Base-by-base conservation (phyloP, 1,284 basidiomycete genomes). In the Ganoderma resinaceum region DNA sequence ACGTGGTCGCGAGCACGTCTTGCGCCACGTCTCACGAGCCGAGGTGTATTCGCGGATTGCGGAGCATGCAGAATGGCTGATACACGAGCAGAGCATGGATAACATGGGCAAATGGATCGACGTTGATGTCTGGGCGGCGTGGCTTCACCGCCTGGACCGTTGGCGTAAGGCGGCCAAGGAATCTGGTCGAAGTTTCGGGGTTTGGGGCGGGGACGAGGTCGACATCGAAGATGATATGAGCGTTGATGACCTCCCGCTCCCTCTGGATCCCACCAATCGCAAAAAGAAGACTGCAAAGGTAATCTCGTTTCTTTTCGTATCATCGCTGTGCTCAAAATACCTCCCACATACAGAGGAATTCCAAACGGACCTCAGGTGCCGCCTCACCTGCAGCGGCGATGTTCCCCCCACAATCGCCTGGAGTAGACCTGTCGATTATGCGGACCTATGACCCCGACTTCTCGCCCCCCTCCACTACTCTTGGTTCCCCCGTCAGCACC, bases 11-110 rank as follows among this genome's bases (percentile, higher is more conserved):
- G 69, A 72, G 62, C 75, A 71, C 37, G 71, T 55, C 46, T 78
- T 83, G 14, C 82, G 84, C 43, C 82, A 79, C 68, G 76, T 88
- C 43, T 79, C 85, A 49, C 78, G 68, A 49, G 80, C 84, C 29
- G 84, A 87, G 71, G 75, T 88, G 23, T 74, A 78, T 26, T 80
- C 82, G 6, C 70, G 82, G 7, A 83, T 88, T 66, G 86, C 86
- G 20, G 78, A 80, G 29, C 86, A 89, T 11, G 83, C 82, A 0
- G 82, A 83, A 43, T 89, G 88, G 88, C 70, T 89, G 8, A 74
- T 87, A 49, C 80, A 83, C 2, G 80, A 88, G 49, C 71, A 61
- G 20, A 71, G 74, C 14, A 70, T 69, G 2, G 66, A 66, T 6
- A 67, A 76, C 11, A 77, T 76, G 53, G 66, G 77, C 14, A 78